Percentiles rank a stretch among this genome's conserved stretches.
These are phyloP conservation scores for Sphagnum tenellum DNA, from an alignment of 225 moss, liverwort and hornwort species.

Conservation along the genomic window DNA sequence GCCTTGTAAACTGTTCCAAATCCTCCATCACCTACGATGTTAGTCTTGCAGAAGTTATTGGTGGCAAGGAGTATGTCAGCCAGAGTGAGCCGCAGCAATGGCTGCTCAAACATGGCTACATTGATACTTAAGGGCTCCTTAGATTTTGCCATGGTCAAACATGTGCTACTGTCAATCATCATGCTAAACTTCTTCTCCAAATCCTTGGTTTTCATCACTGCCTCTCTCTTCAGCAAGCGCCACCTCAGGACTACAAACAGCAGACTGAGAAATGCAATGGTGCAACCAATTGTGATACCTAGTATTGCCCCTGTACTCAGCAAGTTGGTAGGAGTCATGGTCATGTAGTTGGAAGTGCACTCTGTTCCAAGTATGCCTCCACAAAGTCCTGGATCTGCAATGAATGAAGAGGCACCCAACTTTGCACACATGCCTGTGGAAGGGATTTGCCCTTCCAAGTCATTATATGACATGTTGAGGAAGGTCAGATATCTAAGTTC, in stretches of 20 bases:
- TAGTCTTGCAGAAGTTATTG: constrained; percentile 78
- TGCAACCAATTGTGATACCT: constrained; percentile 56
- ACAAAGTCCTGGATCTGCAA: constrained; percentile 22
- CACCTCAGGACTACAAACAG: constrained; percentile 42
- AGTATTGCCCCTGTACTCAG: constrained; percentile 43
- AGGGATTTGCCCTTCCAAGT: constrained; percentile 22
- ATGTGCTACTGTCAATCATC: constrained; percentile 50
- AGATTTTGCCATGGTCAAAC: constrained; percentile 43
- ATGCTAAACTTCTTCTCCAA: constrained; percentile 60
- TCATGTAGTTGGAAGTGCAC: constrained; percentile 10
- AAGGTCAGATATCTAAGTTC: constrained; percentile 21
- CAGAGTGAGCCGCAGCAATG: constrained; percentile 61
- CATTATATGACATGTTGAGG: constrained; percentile 38
- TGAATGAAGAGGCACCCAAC: constrained; percentile 12
- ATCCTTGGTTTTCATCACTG: constrained; percentile 36
- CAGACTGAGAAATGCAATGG: constrained; percentile 36
- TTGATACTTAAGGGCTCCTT: constrained; percentile 86
- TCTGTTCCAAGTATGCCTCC: constrained; percentile 15
- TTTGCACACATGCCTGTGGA: constrained; percentile 21
- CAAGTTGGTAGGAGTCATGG: background rate
- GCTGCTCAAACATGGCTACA: constrained; percentile 78
- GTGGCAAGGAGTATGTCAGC: constrained; percentile 73
- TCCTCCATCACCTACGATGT: constrained; percentile 82
- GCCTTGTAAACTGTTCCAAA: constrained; percentile 88
- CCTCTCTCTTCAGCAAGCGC: constrained; percentile 39